Evolutionary conservation across 306 rosid species (phyloP).

Genomic region (Gastrolobium bilobum): DNA sequence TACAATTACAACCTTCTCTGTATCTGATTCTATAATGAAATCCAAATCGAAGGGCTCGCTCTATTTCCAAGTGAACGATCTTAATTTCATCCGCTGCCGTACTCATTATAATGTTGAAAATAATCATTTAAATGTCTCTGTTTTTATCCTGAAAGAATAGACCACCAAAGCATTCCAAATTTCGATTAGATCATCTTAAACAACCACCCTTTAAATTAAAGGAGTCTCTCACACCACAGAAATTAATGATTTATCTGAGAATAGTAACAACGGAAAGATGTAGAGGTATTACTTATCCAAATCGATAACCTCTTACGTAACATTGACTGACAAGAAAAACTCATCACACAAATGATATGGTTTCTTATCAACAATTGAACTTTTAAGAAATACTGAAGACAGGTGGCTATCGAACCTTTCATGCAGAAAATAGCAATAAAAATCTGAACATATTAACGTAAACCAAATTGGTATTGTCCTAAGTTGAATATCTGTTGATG

Average conservation of each 20-base stretch:
- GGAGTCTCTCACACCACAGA: no score
- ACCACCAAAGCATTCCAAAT: neutral
- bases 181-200: neutral
- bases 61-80: slow-evolving; percentile 33
- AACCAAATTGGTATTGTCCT: neutral
- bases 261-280: neutral
- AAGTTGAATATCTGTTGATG: neutral
- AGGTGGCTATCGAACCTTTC: neutral
- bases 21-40: neutral
- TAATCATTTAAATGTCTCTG: neutral
- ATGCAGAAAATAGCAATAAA: neutral
- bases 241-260: neutral
- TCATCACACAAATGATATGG: neutral
- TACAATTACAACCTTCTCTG: neutral
- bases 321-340: neutral
- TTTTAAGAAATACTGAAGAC: neutral
- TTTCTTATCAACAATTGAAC: neutral
- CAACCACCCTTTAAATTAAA: no score
- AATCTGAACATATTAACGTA: neutral
- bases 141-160: neutral
- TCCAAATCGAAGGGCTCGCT: neutral
- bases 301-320: neutral
- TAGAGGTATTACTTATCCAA: slow-evolving; percentile 13
- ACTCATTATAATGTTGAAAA: neutral
- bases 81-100: neutral